Conservation (phyloP, 176 grass and related monocot species). For the Guadua angustifolia region DNA sequence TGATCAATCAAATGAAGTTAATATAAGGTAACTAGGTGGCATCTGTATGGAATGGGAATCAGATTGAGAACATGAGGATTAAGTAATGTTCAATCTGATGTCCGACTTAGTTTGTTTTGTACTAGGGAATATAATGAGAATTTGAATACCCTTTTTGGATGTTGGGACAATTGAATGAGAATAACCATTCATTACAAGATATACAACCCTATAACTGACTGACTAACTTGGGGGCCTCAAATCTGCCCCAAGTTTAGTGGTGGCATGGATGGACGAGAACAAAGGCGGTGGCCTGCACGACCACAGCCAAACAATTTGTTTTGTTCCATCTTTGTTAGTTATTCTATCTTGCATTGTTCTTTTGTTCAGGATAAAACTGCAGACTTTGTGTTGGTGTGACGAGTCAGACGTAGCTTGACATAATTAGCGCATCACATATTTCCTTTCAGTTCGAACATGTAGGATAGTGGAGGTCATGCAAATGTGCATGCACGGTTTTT, state of each 20-base stretch:
- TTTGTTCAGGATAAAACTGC: too few species aligned
- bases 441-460: too few species aligned
- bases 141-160: conserved; percentile 8
- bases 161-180: not conserved
- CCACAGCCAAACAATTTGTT: not conserved
- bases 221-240: not conserved
- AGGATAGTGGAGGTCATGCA: too few species aligned
- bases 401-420: too few species aligned
- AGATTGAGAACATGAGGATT: not conserved
- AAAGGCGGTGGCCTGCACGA: not conserved
- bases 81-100: not conserved
- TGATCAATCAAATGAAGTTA: not conserved
- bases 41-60: not conserved
- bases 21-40: not conserved
- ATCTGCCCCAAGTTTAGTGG: not conserved
- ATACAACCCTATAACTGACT: conserved; percentile 6
- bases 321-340: too few species aligned
- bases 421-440: too few species aligned
- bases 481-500: too few species aligned
- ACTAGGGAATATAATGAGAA: not conserved
- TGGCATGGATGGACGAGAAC: not conserved
- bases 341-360: too few species aligned
- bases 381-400: too few species aligned
- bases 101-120: not conserved
- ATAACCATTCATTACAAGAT: not conserved